Base-by-base conservation (phyloP, 1,284 basidiomycete species). In the Lignosus rhinocerotis region DNA sequence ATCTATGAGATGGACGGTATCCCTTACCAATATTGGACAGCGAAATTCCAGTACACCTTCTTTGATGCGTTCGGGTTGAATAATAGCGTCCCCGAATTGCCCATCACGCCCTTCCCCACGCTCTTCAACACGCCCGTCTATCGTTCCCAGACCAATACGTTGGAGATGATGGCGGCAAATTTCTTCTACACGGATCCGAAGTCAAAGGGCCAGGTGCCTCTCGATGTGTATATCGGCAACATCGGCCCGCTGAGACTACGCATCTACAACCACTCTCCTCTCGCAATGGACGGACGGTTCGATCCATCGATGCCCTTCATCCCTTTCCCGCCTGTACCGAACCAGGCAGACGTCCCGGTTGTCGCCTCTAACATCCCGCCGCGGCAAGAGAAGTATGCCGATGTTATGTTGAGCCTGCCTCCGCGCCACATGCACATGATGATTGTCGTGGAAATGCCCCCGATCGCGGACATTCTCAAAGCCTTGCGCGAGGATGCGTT, bases 41-140 rank as follows among this genome's bases (percentile, higher is more conserved):
- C 92, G 54, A 93, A 93, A 74, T 94, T 94, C 74, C 92, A 94
- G 71, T 94, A 94, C 72, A 93, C 93, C n/a, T 95, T 94, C 72
- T 94, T 95, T 70, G 93, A 95, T 69, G 92, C 92, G 6, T 88
- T 91, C 71, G 88, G 88, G 17, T 84, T 90, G 67, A 90, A 87
- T 70, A 87, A 82, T 65, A 84, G 75, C 58, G 86, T 92, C 67
- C 90, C 91, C 51, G 85, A 87, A 60, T 78, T 85, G 66, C 87
- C 90, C 30, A 91, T 97, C 65, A 94, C 93, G 1, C 92, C 93
- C 2, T 93, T 96, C 70, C 94, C 95, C 1, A 90, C 92, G 10
- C 75, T 96, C 21, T 92, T 94, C 69, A 88, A 88, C 9, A 80
- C 89, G 34, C 94, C 94, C 1, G 78, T 80, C 16, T 92, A 92